Conservation (phyloP, 2,329 filamentous ascomycete species). For the Fusarium chaquense region DNA sequence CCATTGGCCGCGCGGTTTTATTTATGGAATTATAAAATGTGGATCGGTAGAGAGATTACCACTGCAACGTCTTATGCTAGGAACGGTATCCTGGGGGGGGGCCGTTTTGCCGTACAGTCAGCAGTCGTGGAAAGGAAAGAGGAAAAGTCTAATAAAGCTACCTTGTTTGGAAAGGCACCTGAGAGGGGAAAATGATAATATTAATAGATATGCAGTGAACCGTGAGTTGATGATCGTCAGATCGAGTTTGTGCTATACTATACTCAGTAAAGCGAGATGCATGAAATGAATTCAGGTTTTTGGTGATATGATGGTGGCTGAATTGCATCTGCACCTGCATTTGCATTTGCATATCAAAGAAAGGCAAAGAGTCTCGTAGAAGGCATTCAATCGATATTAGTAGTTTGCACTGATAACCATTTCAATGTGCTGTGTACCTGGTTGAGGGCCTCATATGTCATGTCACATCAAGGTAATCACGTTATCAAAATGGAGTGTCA, state of each 20-base stretch:
- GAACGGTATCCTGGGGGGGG: conserved; percentile 5
- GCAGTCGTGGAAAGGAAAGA: background rate
- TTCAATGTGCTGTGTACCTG: background rate
- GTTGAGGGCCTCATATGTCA: background rate
- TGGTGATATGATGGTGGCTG: conserved; percentile 21
- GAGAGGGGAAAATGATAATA: background rate
- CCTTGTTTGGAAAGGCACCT: background rate
- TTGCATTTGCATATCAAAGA: conserved; percentile 29
- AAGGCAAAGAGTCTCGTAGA: conserved; percentile 13
- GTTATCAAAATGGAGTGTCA: conserved; percentile 6
- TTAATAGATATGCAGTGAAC: conserved; percentile 18
- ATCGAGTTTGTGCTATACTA: background rate
- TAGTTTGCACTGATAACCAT: background rate
- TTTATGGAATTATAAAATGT: conserved; percentile 38
- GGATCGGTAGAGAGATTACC: conserved; percentile 36
- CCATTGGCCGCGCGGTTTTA: conserved; percentile 25
- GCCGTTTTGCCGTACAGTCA: background rate
- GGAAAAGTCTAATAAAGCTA: background rate
- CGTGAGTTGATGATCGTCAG: background rate
- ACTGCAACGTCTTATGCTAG: conserved; percentile 28
- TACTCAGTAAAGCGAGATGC: background rate
- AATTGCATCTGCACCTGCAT: background rate
- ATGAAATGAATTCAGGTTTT: conserved; percentile 1
- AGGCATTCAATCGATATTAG: background rate
- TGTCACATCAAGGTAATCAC: background rate